Evolutionary conservation across 495 filamentous ascomycete genomes (phyloP).

Genomic region (Talaromyces nanjingensis): DNA sequence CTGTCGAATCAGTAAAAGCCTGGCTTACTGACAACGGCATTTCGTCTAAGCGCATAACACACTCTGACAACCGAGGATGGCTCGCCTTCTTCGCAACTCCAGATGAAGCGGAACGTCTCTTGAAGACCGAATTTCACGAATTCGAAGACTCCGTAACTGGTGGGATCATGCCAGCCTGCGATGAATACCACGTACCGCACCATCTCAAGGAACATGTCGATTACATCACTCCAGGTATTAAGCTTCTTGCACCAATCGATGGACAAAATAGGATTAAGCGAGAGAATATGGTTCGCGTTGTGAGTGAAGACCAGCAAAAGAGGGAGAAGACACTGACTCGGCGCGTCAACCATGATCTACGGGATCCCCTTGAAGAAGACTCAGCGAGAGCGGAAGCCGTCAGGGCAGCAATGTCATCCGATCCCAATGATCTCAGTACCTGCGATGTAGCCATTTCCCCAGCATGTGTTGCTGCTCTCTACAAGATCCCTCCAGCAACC

Average conservation of each 20-base stretch:
- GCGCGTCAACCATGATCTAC: background rate
- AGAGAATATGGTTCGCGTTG: background rate
- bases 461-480: constrained; percentile 47
- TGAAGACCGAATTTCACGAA: constrained; percentile 45
- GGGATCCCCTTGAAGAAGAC: background rate
- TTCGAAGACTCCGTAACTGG: constrained; percentile 35
- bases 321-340: background rate
- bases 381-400: background rate
- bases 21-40: constrained; percentile 43
- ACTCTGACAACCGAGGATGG: constrained; percentile 35
- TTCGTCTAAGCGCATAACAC: constrained; percentile 24
- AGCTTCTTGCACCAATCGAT: background rate
- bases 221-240: constrained; percentile 37
- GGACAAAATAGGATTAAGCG: background rate
- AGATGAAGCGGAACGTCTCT: constrained; percentile 39
- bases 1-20: constrained; percentile 27
- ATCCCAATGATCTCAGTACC: background rate
- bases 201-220: constrained; percentile 38
- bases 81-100: constrained; percentile 38
- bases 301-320: background rate
- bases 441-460: constrained; percentile 31
- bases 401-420: background rate
- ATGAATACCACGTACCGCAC: constrained; percentile 37
- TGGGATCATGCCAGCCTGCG: constrained; percentile 33
- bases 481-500: constrained; percentile 37